A percentile compares a stretch with the other conserved stretches of the same genome.
Conservation (phyloP, 2,329 filamentous ascomycete species). For the Claviceps pusilla region DNA sequence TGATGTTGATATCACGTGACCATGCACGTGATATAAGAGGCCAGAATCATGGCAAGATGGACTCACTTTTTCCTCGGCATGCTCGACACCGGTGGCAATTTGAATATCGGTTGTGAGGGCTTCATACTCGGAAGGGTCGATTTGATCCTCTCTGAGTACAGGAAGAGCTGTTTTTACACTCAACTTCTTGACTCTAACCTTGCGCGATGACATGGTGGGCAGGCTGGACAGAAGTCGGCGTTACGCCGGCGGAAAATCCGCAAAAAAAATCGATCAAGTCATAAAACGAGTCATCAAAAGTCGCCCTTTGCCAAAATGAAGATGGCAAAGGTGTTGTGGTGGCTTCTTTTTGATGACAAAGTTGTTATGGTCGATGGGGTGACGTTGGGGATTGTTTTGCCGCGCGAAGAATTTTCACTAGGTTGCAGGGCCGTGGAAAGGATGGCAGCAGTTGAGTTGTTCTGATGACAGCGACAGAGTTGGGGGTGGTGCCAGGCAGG, state of each 20-base stretch:
- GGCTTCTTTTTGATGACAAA: conserved; percentile 38
- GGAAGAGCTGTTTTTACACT: conserved; percentile 78
- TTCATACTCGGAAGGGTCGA: conserved; percentile 77
- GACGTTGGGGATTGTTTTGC: conserved; percentile 40
- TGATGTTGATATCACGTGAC: conserved; percentile 27
- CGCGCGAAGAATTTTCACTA: conserved; percentile 40
- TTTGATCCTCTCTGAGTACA: conserved; percentile 77
- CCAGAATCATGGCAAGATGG: conserved; percentile 13
- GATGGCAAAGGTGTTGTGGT: conserved; percentile 39
- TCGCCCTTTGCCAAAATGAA: conserved; percentile 29
- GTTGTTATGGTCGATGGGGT: conserved; percentile 34
- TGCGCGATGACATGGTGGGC: conserved; percentile 46
- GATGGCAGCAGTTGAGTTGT: background rate
- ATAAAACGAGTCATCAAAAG: conserved; percentile 44
- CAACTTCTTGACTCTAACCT: conserved; percentile 78
- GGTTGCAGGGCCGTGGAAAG: conserved; percentile 16
- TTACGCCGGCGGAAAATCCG: conserved; percentile 40
- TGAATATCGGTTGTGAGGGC: conserved; percentile 65
- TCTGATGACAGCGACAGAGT: conserved; percentile 3
- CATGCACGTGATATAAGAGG: conserved; percentile 32
- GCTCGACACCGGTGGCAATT: conserved; percentile 94
- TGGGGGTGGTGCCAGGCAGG: conserved; percentile 6
- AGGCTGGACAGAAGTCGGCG: conserved; percentile 22
- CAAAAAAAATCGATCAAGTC: conserved; percentile 48
- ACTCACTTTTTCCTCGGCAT: conserved; percentile 93